Base-by-base conservation (phyloP, 2,329 filamentous ascomycete genomes). In the Aspergillus novofumigatus region DNA sequence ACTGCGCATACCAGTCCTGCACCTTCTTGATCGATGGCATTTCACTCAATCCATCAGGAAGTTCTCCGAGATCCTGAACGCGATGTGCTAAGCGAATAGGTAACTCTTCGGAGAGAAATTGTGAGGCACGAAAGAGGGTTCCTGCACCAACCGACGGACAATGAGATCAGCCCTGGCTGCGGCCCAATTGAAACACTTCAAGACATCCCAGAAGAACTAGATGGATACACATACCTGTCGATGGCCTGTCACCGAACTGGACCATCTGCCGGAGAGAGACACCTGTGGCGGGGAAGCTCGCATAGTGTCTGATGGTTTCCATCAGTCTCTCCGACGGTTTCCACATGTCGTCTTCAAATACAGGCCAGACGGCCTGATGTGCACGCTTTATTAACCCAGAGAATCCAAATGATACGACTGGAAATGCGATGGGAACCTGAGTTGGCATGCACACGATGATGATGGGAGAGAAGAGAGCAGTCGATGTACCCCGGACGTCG, bases 261-360 rank as follows among this genome's bases (percentile, higher is more conserved):
- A 97, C 93, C 94, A 99, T 99, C 83, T 99, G 94, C 75, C 94
- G 86, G 77, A 99, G 83, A 74, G 92, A 97, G 69, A 95, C 90
- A 69, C 94, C 94, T 14, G 94, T 99, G 60, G 94, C 94, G 64
- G 94, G 94, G 77, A 97, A 99, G 77, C 87, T 91, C 75, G 92
- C 91, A 84, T 97, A 97, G 79, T 97, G 92, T 77, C 89, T 87
- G 87, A 97, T 97, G 81, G 90, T 96, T 69, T 94, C 89, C 91
- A 96, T 94, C 86, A 97, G 79, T 79, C 86, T 84, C 77, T 92
- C 89, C 62, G 90, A 89, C 74, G 88, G 89, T 81, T 88, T 96
- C 93, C 93, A 97, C 92, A 97, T 97, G 61, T 60, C 75, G 69
- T 59, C 49, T 49, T 61, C 56, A 38, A 52, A 59, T 60, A 62